Base-by-base conservation (phyloP, 2,329 filamentous ascomycete species). In the Coniella lustricola region DNA sequence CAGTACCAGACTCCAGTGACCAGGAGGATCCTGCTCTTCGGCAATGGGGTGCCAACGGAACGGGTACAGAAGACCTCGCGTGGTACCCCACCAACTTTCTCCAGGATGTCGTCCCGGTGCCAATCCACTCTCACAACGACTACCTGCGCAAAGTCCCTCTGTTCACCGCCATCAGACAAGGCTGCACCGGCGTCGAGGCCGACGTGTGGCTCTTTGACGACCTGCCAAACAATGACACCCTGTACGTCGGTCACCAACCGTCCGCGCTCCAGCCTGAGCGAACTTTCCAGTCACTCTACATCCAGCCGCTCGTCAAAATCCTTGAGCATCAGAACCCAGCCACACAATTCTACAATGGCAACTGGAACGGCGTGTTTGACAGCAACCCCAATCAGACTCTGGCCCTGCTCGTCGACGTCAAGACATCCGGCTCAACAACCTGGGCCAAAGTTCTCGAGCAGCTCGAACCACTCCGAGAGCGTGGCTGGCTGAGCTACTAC, bases 91-190 rank as follows among this genome's bases (percentile, higher is more conserved):
- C 73, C 3, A 71, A 76, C 48, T 75, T 79, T 50, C 71, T 75
- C 8, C 67, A 70, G 12, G 73, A 76, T 49, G 52, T 53, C 33
- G 36, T 68, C 2, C 78, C 81, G 1, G 72, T 82, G 25, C 67
- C 69, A 2, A 83, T 80, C 53, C 81, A 85, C 60, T 82, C 77
- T 1, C 82, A 87, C 60, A 86, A 87, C 56, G 83, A 87, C 61
- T 87, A 87, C 62, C 84, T 79, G 79, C 75, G 81, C 42, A 68
- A 69, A 16, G 68, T 76, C 0, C 82, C 84, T 0, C 68, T 88
- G 3, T 82, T 77, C 56, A 78, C 79, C 10, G 84, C 84, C 18
- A 62, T 84, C 1, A 62, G 67, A 7, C 73, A 74, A 4, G 79
- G 81, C 7, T 84, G 79, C 55, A 76, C 77, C 5, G 76, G 81